Base-by-base conservation (phyloP, 1,139 yeast genomes). In the Protomyces pachydermus region DNA sequence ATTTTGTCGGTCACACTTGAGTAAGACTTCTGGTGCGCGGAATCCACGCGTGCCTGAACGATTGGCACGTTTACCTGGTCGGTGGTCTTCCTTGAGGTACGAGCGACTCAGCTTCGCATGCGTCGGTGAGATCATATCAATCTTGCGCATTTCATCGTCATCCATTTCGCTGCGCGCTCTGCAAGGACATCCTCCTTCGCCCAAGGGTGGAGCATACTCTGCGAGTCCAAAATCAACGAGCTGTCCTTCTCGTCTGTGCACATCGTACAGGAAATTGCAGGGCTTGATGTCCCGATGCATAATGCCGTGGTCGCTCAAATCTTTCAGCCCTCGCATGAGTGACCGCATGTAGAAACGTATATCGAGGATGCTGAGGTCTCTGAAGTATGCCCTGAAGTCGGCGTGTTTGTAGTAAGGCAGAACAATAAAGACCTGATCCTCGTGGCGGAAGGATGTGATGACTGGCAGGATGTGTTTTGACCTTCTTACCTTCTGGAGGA, bases 31-130 rank as follows among this genome's bases (percentile, higher is more conserved):
- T 0, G 97, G 97, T 0, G 98, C 97, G 69, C 98, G 81, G 73
- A 91, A 91, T 0, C 98, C 98, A 70, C 98, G 82, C 0, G 99
- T 95, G 1, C 99, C 99, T 0, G 98, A 98, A 71, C 99, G 84
- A 72, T 93, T 93, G 1, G 98, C 98, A 66, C 98, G 81, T 71
- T 96, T 82, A 1, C 95, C 91, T 1, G 96, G 90, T 67, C 98
- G 79, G 66, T 84, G 65, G 74, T 89, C 96, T 69, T 86, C 86
- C 71, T 87, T 88, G 5, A 91, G 87, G 71, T 87, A 88, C 3
- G 95, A 95, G 54, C 85, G 84, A 54, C 82, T 66, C 9, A 77
- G 76, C 34, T 45, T 38, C 12, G 54, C 56, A 52, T 58, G 62
- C 34, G 53, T 58, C 6, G 62, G 62, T 20, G 53, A 39, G 23